Evolutionary conservation across 2,329 filamentous ascomycete species (phyloP).

Genomic region (Purpureocillium takamizusanense): DNA sequence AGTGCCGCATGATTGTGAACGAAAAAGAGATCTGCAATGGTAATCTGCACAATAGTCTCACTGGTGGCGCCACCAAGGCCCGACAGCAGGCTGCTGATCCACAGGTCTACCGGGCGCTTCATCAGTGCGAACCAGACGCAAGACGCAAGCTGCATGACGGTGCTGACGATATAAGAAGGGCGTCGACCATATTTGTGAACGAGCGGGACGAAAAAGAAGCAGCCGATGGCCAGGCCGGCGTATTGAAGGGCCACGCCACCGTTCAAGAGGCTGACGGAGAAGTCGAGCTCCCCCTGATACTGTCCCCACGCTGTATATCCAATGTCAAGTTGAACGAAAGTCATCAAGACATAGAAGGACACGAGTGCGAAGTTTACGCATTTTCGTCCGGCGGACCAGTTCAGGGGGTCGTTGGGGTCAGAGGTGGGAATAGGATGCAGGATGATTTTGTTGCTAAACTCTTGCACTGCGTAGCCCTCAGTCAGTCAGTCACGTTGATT

Average conservation of each 20-base stretch:
- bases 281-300: conserved; percentile 13
- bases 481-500: too few species aligned
- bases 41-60: conserved; percentile 29
- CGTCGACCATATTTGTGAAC: conserved; percentile 14
- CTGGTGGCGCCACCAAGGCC: conserved; percentile 27
- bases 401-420: conserved; percentile 8
- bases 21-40: conserved; percentile 22
- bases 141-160: conserved; percentile 23
- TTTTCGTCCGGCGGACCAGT: conserved; percentile 6
- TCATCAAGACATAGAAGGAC: conserved; percentile 53
- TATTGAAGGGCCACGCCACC: conserved; percentile 10
- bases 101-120: conserved; percentile 30
- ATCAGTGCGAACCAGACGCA: conserved; percentile 32
- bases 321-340: conserved; percentile 53
- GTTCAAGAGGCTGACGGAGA: conserved; percentile 16
- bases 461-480: background rate
- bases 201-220: conserved; percentile 12
- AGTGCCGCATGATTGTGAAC: conserved; percentile 26
- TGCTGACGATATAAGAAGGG: conserved; percentile 22
- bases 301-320: conserved; percentile 4
- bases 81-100: conserved; percentile 26
- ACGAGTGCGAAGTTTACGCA: conserved; percentile 36
- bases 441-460: conserved; percentile 1
- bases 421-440: conserved; percentile 6
- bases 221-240: conserved; percentile 11